These are phyloP conservation scores for Quercus phellos DNA, from an alignment of 331 rosid genomes.

Conservation along the genomic window DNA sequence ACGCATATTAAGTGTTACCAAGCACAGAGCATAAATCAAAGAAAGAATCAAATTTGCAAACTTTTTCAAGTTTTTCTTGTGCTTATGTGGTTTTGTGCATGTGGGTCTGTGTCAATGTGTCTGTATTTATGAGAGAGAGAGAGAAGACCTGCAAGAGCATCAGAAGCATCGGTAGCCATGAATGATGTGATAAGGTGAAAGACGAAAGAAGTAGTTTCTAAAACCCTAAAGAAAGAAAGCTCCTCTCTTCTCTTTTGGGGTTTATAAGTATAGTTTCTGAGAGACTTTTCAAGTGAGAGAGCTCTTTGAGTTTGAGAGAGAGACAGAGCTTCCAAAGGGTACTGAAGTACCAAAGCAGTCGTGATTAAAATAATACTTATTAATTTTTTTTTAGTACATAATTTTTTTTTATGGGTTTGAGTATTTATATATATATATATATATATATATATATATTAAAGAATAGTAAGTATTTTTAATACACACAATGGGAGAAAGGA, in stretches of 20 bases:
- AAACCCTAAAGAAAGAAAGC: not conserved
- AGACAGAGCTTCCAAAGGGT: no score
- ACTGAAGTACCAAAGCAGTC: no score
- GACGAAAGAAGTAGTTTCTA: not conserved
- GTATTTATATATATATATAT: no score
- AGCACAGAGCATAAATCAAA: not conserved
- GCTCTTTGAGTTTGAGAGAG: no score
- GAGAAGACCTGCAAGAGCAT: conserved; percentile 77
- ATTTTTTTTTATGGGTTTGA: no score
- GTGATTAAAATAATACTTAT: no score
- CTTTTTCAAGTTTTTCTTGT: not conserved
- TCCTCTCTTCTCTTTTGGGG: conserved; percentile 7
- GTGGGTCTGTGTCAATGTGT: not conserved
- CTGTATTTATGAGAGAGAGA: not conserved
- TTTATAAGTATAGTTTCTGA: no score
- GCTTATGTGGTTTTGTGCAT: not conserved
- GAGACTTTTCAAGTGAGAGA: no score
- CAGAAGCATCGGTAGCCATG: conserved; percentile 86
- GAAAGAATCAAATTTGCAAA: not conserved
- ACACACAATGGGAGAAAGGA: accelerated
- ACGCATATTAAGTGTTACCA: no score
- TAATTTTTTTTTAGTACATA: no score
- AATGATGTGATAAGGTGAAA: not conserved
- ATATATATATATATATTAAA: no score
- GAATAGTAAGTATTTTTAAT: no score